A percentile compares a stretch with the other conserved stretches of the same genome.
These are phyloP conservation scores for Trichoderma sp. DNA, from an alignment of 2,329 filamentous ascomycete genomes.

Conservation along the genomic window DNA sequence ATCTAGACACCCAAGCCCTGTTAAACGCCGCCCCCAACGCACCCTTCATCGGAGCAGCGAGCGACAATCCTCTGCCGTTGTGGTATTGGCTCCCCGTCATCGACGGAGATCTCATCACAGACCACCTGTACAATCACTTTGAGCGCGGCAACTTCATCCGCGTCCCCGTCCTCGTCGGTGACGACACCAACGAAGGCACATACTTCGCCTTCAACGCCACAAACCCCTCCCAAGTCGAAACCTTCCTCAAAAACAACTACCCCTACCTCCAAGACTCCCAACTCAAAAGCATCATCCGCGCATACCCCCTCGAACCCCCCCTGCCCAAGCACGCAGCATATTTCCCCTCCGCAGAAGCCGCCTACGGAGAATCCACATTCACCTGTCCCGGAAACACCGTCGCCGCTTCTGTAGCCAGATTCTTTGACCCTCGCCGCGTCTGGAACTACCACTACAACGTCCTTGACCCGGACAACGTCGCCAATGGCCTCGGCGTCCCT, in stretches of 20 bases:
- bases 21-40: constrained; percentile 39
- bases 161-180: constrained; percentile 47
- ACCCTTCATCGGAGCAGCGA: constrained; percentile 39
- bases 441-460: constrained; percentile 54
- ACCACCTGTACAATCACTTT: constrained; percentile 43
- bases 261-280: constrained; percentile 41
- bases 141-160: constrained; percentile 40
- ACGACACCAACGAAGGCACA: constrained; percentile 47
- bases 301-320: constrained; percentile 39
- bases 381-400: constrained; percentile 41
- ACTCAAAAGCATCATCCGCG: constrained; percentile 34
- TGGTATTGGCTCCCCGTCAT: constrained; percentile 54
- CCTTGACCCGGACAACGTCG: constrained; percentile 36
- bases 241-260: constrained; percentile 49
- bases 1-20: constrained; percentile 38
- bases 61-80: constrained; percentile 30
- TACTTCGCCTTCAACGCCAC: constrained; percentile 42
- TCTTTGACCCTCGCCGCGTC: constrained; percentile 24
- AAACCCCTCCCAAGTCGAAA: constrained; percentile 34
- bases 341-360: constrained; percentile 43
- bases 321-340: constrained; percentile 42
- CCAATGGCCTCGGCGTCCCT: constrained; percentile 45
- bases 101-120: constrained; percentile 46
- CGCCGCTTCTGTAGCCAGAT: constrained; percentile 15
- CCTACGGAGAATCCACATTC: constrained; percentile 48